Evolutionary conservation across 768 basidiomycete species (phyloP), one percentile per base, ranked within the genome.

Genomic region (Tylopilus vinaceipallidus): DNA sequence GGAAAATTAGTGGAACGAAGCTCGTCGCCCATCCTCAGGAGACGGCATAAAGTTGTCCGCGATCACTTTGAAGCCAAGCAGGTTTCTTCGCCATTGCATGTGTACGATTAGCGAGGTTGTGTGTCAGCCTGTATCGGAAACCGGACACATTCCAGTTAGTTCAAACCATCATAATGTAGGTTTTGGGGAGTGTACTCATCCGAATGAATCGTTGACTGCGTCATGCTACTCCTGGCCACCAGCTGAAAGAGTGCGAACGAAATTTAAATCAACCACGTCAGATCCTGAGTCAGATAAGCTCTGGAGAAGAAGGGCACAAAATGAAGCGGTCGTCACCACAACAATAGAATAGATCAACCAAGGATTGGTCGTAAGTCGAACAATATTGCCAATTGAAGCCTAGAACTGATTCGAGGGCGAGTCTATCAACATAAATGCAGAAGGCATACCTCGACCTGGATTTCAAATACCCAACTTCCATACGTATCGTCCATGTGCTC

Each of bases 1-100:
- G 71, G 9, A 47, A 72, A 46, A 65, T 77, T 26, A 76, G 74
- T n/a, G 77, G 71, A 5, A 58, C 52, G 14, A 80, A 80, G 57
- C 56, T 79, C 17, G 66, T 80, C 9, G 72, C 52, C 1, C 70
- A 62, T 45, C 76, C 75, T 16, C 69, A 70, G 49, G 72, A 76
- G 33, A 71, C 69, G 7, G 52, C 35, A 44, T 67, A 43, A 52
- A 52, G 20, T 6, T 11, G 6, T 33, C 17, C 20, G 26, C 20
- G 13, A 42, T 7, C 8, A 24, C 6, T 30, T 33, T 11, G 13
- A 24, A 42, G 29, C 24, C 14, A 16, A 34, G 7, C 29, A 13
- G n/a, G 34, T n/a, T n/a, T n/a, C 30, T 22, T 40, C 20, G 17
- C 24, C 7, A 30, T 3, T 22, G 23, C 32, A 42, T 5, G 48